phyloP scores from a whole-genome alignment of 306 rosid species.

The Cajanus cajan region DNA sequence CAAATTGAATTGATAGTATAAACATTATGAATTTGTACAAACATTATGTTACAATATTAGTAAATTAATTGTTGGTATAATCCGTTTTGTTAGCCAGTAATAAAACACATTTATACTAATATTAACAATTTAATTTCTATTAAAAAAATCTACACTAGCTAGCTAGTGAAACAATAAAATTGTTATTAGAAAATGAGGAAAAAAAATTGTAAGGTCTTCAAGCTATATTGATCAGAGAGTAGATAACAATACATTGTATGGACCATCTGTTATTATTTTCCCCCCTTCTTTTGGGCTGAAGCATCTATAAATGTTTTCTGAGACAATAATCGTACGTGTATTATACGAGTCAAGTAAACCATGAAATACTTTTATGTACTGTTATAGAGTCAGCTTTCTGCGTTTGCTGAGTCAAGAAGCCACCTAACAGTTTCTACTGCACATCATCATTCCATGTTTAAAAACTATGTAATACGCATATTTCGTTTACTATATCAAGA shows the following conservation, averaged over 20 bases:
- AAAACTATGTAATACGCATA: conserved; percentile 10
- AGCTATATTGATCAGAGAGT: no score
- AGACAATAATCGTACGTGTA: not conserved
- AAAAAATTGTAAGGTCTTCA: no score
- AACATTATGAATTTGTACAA: not conserved
- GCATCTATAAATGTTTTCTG: not conserved
- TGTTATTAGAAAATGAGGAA: no score
- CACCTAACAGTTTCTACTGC: not conserved
- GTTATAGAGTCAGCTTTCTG: conserved; percentile 7
- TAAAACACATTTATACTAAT: no score
- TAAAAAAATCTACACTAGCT: no score
- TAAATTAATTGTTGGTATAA: no score
- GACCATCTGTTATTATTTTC: not conserved
- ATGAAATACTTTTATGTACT: conserved; percentile 8
- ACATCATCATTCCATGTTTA: conserved; percentile 3
- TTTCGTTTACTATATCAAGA: conserved; percentile 18
- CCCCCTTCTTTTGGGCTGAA: not conserved
- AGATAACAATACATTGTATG: no score
- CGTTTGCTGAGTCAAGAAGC: not conserved
- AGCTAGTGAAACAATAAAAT: no score
- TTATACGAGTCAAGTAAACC: conserved; percentile 5
- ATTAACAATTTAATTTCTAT: no score
- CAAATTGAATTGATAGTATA: not conserved
- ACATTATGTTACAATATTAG: no score
- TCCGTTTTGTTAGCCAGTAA: no score